phyloP scores from a whole-genome alignment of 768 basidiomycete species.

The Fibroporia radiculosa region DNA sequence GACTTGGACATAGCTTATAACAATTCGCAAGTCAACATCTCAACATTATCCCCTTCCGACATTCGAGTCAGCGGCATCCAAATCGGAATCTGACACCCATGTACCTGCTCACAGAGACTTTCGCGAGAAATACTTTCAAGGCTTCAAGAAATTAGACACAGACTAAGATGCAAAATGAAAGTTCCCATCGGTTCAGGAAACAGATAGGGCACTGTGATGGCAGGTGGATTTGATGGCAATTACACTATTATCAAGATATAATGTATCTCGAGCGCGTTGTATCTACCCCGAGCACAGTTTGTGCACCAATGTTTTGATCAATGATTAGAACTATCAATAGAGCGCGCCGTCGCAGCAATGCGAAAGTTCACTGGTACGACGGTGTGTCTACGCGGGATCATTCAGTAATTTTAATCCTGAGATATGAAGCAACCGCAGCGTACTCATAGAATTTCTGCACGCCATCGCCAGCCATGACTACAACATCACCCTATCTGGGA shows the following conservation, averaged over 20 bases:
- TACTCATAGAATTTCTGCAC: constrained; percentile 71
- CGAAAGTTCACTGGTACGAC: constrained; percentile 70
- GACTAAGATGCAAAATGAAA: no score
- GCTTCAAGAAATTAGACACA: constrained; percentile 46
- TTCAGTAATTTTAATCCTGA: constrained; percentile 4
- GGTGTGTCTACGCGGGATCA: constrained; percentile 47
- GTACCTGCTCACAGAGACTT: constrained; percentile 87
- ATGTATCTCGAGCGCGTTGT: no score
- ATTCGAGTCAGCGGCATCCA: constrained; percentile 34
- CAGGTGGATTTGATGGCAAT: no score
- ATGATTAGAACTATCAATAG: constrained; percentile 31
- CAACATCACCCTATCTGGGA: constrained; percentile 56
- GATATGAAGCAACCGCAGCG: constrained; percentile 16
- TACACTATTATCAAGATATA: neutral
- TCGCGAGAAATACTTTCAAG: constrained; percentile 79
- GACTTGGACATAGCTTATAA: constrained; percentile 66
- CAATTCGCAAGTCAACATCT: constrained; percentile 65
- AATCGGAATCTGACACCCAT: constrained; percentile 22
- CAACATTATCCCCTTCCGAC: constrained; percentile 42
- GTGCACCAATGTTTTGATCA: no score
- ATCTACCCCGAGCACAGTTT: no score
- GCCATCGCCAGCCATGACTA: constrained; percentile 67
- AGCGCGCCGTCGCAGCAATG: constrained; percentile 74
- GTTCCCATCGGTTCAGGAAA: no score
- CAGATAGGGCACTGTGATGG: no score